These are phyloP conservation scores for Lasiodiplodia gonubiensis DNA, from an alignment of 2,329 filamentous ascomycete genomes.

Conservation along the genomic window DNA sequence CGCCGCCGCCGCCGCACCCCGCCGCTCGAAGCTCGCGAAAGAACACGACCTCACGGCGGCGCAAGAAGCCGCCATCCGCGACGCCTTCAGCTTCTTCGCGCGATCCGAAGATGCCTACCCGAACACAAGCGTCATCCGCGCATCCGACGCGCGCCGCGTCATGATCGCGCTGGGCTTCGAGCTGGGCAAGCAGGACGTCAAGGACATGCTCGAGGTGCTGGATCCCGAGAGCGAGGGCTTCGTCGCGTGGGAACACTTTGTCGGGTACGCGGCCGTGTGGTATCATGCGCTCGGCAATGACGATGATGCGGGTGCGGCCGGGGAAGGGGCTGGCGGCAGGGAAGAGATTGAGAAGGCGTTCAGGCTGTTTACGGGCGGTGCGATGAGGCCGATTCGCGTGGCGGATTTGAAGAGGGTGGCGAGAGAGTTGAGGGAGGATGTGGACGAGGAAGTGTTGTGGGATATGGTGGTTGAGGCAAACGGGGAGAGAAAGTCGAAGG, in stretches of 20 bases:
- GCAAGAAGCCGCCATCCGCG: slow-evolving; percentile 88
- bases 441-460: slow-evolving; percentile 79
- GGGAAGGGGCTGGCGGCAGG: slow-evolving; percentile 46
- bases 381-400: slow-evolving; percentile 72
- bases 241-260: slow-evolving; percentile 79
- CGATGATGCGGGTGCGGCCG: slow-evolving; percentile 32
- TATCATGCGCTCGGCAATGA: slow-evolving; percentile 56
- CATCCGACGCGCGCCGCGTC: slow-evolving; percentile 54
- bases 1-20: slow-evolving; percentile 37
- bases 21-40: slow-evolving; percentile 87
- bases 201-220: slow-evolving; percentile 77
- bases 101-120: slow-evolving; percentile 66
- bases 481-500: slow-evolving; percentile 50
- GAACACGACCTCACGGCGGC: slow-evolving; percentile 84
- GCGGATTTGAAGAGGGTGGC: slow-evolving; percentile 80
- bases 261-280: slow-evolving; percentile 87
- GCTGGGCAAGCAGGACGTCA: slow-evolving; percentile 69
- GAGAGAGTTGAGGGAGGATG: slow-evolving; percentile 79
- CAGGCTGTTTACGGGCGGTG: slow-evolving; percentile 71
- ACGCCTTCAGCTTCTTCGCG: slow-evolving; percentile 83
- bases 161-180: slow-evolving; percentile 68
- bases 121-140: slow-evolving; percentile 47
- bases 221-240: slow-evolving; percentile 83
- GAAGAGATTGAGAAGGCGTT: slow-evolving; percentile 84
- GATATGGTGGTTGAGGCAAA: slow-evolving; percentile 98